Evolutionary conservation across 139 green algal species (phyloP).

Genomic region (Dunaliella primolecta): DNA sequence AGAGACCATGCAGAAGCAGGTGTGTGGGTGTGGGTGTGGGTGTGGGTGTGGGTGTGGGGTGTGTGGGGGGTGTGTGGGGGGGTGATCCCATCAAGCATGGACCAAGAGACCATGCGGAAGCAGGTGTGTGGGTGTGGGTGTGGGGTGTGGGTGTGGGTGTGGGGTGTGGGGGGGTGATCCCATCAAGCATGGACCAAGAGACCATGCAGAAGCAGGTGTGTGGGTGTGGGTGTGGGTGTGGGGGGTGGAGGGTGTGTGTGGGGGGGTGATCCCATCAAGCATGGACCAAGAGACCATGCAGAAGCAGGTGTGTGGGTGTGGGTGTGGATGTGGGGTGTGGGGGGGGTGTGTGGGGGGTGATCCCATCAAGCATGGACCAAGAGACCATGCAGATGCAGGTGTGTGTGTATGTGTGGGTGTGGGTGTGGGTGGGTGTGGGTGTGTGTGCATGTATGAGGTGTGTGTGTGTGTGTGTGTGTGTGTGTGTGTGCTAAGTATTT

Average conservation of each 20-base stretch:
- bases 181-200: background rate
- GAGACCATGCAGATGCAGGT: too few relatives aligned
- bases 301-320: background rate
- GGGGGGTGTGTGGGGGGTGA: background rate
- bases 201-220: background rate
- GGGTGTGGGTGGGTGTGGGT: background rate
- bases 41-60: too few relatives aligned
- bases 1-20: too few relatives aligned
- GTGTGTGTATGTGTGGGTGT: background rate
- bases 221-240: background rate
- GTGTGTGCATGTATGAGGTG: background rate
- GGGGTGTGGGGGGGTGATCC: too few relatives aligned
- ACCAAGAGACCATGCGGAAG: too few relatives aligned
- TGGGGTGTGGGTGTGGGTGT: too few relatives aligned
- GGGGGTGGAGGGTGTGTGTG: background rate
- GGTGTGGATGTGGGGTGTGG: background rate
- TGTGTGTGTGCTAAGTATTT: too few relatives aligned
- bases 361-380: background rate
- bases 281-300: background rate
- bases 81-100: too few relatives aligned
- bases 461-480: background rate
- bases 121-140: too few relatives aligned
- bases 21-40: too few relatives aligned
- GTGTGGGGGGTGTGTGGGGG: too few relatives aligned
- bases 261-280: background rate